Evolutionary conservation across 1,284 basidiomycete species (phyloP).

Genomic region (Violaceomyces palustris): DNA sequence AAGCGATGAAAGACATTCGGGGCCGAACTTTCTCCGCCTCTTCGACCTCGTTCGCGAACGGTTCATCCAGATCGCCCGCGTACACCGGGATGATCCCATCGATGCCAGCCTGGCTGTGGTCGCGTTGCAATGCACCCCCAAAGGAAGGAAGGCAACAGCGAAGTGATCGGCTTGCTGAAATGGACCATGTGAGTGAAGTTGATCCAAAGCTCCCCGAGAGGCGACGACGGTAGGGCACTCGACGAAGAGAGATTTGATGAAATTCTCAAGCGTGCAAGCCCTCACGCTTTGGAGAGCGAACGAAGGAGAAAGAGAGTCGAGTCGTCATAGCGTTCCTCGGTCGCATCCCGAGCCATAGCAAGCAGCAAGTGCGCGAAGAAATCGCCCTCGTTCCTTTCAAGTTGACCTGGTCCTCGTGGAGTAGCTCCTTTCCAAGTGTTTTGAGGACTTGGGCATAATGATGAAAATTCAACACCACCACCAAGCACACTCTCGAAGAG

Average conservation of each 20-base stretch:
- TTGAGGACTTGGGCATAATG: neutral
- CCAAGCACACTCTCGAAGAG: too few species aligned
- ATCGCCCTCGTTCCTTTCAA: slow-evolving; percentile 7
- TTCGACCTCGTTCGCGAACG: neutral
- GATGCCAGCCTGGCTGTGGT: slow-evolving; percentile 4
- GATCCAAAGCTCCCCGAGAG: slow-evolving; percentile 1
- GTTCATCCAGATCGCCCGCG: slow-evolving; percentile 2
- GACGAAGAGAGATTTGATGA: too few species aligned
- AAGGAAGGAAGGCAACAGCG: slow-evolving; percentile 7
- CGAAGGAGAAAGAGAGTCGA: too few species aligned
- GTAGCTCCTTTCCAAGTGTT: neutral
- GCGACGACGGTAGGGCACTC: too few species aligned
- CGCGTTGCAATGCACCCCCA: slow-evolving; percentile 8
- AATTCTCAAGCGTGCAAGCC: too few species aligned
- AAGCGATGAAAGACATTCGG: slow-evolving; percentile 8
- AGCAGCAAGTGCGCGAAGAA: slow-evolving; percentile 2
- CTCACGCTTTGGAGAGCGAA: too few species aligned
- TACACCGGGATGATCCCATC: slow-evolving; percentile 16
- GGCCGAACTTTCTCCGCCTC: neutral
- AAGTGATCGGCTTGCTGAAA: too few species aligned
- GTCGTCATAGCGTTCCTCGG: too few species aligned
- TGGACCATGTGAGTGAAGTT: slow-evolving; percentile 10
- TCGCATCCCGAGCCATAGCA: slow-evolving; percentile 9
- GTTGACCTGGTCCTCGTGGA: neutral
- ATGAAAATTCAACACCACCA: too few species aligned